These are phyloP conservation scores for Wickerhamiella slavikovae DNA, from an alignment of 805 yeast species.

Conservation along the genomic window DNA sequence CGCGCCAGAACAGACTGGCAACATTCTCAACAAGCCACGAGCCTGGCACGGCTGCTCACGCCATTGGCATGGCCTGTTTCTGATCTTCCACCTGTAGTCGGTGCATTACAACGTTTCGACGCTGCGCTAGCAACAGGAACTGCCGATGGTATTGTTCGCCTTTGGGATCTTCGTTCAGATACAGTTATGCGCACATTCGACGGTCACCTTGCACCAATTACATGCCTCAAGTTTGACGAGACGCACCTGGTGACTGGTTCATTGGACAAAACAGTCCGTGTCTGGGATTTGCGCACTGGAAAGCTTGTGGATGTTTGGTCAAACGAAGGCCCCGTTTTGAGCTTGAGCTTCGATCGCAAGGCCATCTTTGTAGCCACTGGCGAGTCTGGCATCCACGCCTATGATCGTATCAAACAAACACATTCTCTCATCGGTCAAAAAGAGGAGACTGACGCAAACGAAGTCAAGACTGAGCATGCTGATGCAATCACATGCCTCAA, in stretches of 20 bases:
- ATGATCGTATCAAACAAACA: constrained; percentile 32
- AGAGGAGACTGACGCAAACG: constrained; percentile 21
- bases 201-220: constrained; percentile 58
- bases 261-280: constrained; percentile 37
- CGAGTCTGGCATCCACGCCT: constrained; percentile 31
- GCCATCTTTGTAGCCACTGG: constrained; percentile 34
- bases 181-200: constrained; percentile 18
- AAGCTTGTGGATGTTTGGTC: constrained; percentile 39
- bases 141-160: constrained; percentile 49
- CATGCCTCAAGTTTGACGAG: constrained; percentile 51
- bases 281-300: constrained; percentile 61
- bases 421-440: constrained; percentile 37
- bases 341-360: constrained; percentile 38
- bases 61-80: constrained; percentile 1
- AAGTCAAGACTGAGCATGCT: no score
- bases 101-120: constrained; percentile 50
- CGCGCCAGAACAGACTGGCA: constrained; percentile 3
- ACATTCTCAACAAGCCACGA: background rate
- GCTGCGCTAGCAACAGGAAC: constrained; percentile 68
- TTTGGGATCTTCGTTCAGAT: constrained; percentile 61
- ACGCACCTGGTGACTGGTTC: constrained; percentile 42
- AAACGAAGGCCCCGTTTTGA: constrained; percentile 32
- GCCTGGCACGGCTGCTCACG: constrained; percentile 1
- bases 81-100: constrained; percentile 23
- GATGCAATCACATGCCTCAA: constrained; percentile 24